Percentiles rank a stretch among this genome's conserved stretches.
These are phyloP conservation scores for Selenicereus undatus DNA, from an alignment of 148 eudicot species.

Conservation along the genomic window DNA sequence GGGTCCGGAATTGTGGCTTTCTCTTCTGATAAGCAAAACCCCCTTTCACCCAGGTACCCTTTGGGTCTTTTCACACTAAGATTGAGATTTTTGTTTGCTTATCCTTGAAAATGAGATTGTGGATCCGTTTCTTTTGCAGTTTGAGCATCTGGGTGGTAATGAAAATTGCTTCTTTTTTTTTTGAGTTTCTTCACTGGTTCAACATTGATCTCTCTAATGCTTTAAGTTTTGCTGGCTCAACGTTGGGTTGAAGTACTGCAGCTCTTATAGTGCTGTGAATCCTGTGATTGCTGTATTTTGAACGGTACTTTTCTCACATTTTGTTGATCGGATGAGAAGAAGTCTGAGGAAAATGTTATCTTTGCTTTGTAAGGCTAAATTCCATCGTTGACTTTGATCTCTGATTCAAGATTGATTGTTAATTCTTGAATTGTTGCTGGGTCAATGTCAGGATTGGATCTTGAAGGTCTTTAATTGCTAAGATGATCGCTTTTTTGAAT, in stretches of 20 bases:
- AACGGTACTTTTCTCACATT: neutral
- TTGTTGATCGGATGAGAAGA: neutral
- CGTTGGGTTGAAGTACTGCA: neutral
- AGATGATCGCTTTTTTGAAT: neutral
- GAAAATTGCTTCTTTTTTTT: neutral
- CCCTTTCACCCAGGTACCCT: slow-evolving; percentile 42
- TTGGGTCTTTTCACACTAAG: neutral
- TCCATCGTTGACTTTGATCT: neutral
- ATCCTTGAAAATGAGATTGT: neutral
- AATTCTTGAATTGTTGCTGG: neutral
- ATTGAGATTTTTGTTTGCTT: neutral
- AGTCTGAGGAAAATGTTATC: neutral
- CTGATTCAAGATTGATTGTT: neutral
- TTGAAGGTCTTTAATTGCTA: neutral
- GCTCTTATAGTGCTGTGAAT: neutral
- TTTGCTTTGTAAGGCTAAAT: neutral
- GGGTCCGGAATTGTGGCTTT: slow-evolving; percentile 33
- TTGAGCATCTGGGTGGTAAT: slow-evolving; percentile 12
- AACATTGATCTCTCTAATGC: neutral
- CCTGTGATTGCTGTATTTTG: neutral
- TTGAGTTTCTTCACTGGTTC: neutral
- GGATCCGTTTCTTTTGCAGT: neutral
- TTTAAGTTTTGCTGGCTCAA: neutral
- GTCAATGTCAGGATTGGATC: neutral
- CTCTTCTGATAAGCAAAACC: slow-evolving; percentile 39